These are phyloP conservation scores for Cyberlindnera mycetangii DNA, from an alignment of 805 yeast genomes.

Conservation along the genomic window DNA sequence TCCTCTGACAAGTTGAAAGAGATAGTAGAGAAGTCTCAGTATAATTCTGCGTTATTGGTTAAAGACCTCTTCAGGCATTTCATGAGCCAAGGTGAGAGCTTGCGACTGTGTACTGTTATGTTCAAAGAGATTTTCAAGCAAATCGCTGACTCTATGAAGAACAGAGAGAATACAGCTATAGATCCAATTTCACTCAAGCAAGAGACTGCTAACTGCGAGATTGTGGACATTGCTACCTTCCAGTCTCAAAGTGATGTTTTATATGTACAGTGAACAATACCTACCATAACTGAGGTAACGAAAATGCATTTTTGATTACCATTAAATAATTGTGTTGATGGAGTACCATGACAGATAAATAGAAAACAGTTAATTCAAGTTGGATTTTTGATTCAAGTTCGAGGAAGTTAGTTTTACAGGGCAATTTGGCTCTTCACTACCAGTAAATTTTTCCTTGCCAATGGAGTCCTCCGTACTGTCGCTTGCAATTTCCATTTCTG, in stretches of 20 bases:
- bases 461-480: background rate
- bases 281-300: background rate
- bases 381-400: background rate
- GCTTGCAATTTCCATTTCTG: background rate
- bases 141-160: constrained; percentile 10
- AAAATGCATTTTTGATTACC: background rate
- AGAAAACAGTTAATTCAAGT: background rate
- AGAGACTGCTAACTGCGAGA: background rate
- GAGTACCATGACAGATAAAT: background rate
- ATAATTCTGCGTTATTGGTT: constrained; percentile 35
- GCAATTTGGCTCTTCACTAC: background rate
- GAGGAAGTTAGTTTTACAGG: background rate
- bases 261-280: background rate
- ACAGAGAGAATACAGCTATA: background rate
- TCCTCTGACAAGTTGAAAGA: constrained; percentile 36
- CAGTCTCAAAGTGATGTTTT: constrained; percentile 8
- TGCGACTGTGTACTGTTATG: constrained; percentile 34
- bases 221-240: constrained; percentile 12
- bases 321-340: background rate
- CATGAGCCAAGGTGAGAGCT: constrained; percentile 38
- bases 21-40: constrained; percentile 37
- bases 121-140: constrained; percentile 35
- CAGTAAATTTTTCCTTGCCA: background rate
- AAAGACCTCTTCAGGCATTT: constrained; percentile 44
- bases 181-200: background rate